A percentile compares a stretch with the other conserved stretches of the same genome.
Conservation (phyloP, 345 rosid genomes). For the Euphorbia peplus region DNA sequence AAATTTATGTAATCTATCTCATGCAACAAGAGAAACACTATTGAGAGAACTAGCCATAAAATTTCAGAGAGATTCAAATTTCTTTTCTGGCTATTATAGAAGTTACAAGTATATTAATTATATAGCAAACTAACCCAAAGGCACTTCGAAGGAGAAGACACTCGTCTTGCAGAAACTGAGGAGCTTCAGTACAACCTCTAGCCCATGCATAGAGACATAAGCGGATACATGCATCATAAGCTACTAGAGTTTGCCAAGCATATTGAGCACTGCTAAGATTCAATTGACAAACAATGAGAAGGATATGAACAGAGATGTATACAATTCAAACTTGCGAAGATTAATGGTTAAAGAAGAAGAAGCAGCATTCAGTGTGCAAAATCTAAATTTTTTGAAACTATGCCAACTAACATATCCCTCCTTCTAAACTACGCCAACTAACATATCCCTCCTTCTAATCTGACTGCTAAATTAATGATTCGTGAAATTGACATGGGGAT, state of each 20-base stretch:
- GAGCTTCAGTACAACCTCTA: conserved; percentile 84
- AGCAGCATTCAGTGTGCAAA: neutral
- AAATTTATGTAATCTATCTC: conserved; percentile 67
- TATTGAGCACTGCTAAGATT: conserved; percentile 59
- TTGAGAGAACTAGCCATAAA: conserved; percentile 13
- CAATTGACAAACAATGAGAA: conserved; percentile 2
- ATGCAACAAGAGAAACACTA: conserved; percentile 1
- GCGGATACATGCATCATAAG: conserved; percentile 96
- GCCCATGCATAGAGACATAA: conserved; percentile 83
- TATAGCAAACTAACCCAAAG: conserved; percentile 62
- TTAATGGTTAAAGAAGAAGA: neutral
- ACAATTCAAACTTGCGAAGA: neutral
- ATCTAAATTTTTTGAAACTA: neutral
- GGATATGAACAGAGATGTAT: neutral
- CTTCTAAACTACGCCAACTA: no score
- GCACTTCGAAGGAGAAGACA: conserved; percentile 86
- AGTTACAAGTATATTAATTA: conserved; percentile 14
- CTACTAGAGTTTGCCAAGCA: conserved; percentile 90
- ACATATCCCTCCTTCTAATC: neutral
- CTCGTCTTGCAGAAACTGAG: conserved; percentile 85
- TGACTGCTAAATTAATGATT: neutral
- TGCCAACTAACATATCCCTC: neutral
- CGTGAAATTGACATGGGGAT: neutral
- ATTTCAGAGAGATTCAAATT: neutral
- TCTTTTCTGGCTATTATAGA: conserved; percentile 5